Evolutionary conservation across 2,329 filamentous ascomycete species (phyloP), one percentile per base, ranked within the genome.

Genomic region (Claviceps pazoutovae): DNA sequence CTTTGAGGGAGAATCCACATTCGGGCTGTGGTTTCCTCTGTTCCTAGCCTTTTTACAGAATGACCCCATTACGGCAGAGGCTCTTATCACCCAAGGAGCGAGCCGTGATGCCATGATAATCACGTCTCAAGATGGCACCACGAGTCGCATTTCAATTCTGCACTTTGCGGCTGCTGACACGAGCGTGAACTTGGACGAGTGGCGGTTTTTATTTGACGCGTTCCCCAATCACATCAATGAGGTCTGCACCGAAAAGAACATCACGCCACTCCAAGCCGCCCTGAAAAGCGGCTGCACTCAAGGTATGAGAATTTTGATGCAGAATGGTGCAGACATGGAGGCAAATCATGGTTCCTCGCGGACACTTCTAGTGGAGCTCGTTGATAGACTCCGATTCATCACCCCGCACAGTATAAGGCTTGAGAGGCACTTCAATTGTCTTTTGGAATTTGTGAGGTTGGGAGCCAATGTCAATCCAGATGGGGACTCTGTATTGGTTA

Each of bases 381-480:
- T 49, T 19, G n/a, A 14, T 6, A 16, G 16, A 16, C 8, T 44
- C 26, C 6, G 26, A n/a, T 49, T 11, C n/a, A 14, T 11, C 13
- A 1, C 2, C 14, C 14, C 19, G 11, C 1, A n/a, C 4, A 14
- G 7, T 17, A 6, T 0, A 2, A 6, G 3, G 6, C 16, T 19
- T 17, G 3, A 8, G 2, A 4, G 6, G 30, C 26, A 45, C 14
- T 37, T 46, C 3, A 4, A 1, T 3, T 51, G 49, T 11, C 11
- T 51, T 8, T 14, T 19, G 23, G 1, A 17, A 2, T n/a, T 51
- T 5, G 44, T 51, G 19, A 8, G 14, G 23, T 11, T 2, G 17
- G 49, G 49, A 11, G 49, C 49, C 36, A 46, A 4, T 26, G 37
- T 51, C 36, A 51, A 51, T 51, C 43, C 49, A 42, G 6, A 11